phyloP scores from a whole-genome alignment of 2,329 filamentous ascomycete genomes.

The Scedosporium minutisporum region DNA sequence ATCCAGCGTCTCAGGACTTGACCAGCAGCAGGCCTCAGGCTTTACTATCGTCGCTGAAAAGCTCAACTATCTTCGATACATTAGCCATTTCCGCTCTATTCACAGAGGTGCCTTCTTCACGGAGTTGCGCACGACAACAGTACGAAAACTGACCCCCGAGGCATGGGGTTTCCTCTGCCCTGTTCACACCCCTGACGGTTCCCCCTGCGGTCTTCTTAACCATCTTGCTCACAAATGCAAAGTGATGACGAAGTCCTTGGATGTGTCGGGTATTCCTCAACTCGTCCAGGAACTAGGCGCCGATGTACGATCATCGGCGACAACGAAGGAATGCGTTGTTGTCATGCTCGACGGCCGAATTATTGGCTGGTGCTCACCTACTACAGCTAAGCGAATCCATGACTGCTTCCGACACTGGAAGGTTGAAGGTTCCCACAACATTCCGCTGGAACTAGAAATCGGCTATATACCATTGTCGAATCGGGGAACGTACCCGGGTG shows the following conservation, averaged over 20 bases:
- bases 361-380: constrained; percentile 80
- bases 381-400: constrained; percentile 69
- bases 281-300: constrained; percentile 74
- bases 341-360: constrained; percentile 87
- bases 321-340: constrained; percentile 72
- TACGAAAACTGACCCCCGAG: constrained; percentile 88
- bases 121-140: constrained; percentile 91
- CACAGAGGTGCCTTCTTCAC: constrained; percentile 99
- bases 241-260: constrained; percentile 66
- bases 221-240: constrained; percentile 93
- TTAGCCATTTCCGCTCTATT: constrained; percentile 98
- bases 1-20: constrained; percentile 80
- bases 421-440: constrained; percentile 70
- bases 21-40: constrained; percentile 87
- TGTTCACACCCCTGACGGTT: constrained; percentile 93
- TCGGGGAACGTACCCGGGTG: constrained; percentile 89
- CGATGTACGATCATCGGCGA: constrained; percentile 63
- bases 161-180: constrained; percentile 98
- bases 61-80: constrained; percentile 97
- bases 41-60: constrained; percentile 97
- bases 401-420: constrained; percentile 94
- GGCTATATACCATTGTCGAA: constrained; percentile 82
- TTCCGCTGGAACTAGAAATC: constrained; percentile 80
- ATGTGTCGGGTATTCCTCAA: constrained; percentile 65
- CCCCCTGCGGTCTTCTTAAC: constrained; percentile 88